Conservation (phyloP, 2,329 filamentous ascomycete genomes). For the Botrytis fragariae region DNA sequence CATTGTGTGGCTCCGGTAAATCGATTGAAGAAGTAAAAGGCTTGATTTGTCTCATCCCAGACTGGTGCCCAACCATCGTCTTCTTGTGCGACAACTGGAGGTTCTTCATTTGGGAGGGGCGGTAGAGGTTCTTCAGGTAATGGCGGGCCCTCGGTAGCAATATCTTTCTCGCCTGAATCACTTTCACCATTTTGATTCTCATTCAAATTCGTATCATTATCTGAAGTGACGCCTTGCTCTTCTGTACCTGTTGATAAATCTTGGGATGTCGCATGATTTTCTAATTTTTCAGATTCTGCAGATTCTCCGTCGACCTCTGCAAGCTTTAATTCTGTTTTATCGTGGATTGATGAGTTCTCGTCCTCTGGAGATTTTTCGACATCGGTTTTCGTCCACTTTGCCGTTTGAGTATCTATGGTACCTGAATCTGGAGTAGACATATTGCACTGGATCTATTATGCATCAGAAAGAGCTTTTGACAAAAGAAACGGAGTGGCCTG, state of each 20-base stretch:
- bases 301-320: neutral
- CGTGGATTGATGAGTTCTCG: neutral
- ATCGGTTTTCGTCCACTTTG: neutral
- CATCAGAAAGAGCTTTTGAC: conserved; percentile 21
- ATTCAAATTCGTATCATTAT: conserved; percentile 21
- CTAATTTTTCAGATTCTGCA: neutral
- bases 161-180: conserved; percentile 15
- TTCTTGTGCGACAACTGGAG: conserved; percentile 50
- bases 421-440: conserved; percentile 20
- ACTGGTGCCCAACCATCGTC: conserved; percentile 77
- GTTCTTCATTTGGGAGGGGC: conserved; percentile 42
- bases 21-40: conserved; percentile 84
- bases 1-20: conserved; percentile 74
- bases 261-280: neutral
- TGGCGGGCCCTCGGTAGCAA: conserved; percentile 21
- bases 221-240: conserved; percentile 21
- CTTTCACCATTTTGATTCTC: conserved; percentile 24
- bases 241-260: neutral
- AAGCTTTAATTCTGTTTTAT: conserved; percentile 9
- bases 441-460: conserved; percentile 20
- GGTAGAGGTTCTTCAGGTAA: conserved; percentile 40
- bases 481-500: conserved; percentile 19
- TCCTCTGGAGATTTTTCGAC: neutral
- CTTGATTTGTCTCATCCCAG: conserved; percentile 67
- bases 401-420: conserved; percentile 14